Evolutionary conservation across 2,329 filamentous ascomycete genomes (phyloP), one percentile per base, ranked within the genome.

Genomic region (Laburnicola sp.): DNA sequence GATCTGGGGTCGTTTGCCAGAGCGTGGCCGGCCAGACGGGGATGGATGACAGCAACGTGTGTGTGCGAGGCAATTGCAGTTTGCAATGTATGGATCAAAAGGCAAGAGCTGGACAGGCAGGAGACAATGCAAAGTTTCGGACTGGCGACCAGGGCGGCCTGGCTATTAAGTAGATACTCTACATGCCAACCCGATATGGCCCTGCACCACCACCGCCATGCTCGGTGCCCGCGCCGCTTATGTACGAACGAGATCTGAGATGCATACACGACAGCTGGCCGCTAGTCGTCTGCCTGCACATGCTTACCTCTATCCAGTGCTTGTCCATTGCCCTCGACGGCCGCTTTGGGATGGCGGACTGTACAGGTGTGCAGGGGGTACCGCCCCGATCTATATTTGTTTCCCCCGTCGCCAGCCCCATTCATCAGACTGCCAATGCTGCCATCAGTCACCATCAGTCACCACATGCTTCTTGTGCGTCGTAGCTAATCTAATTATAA

Each of bases 1-100:
- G 25, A 32, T 34, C n/a, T 45, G 31, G 42, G 50, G 53, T 58
- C 61, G 58, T 59, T 62, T 62, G 59, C 51, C 50, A 11, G 8
- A 30, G 10, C 16, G 50, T 36, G 53, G 46, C 11, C 40, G 39
- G 21, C 46, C 44, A 9, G 40, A 6, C 16, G 10, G 50, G 41
- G 38, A 45, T 35, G 37, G 45, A 16, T 16, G 16, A 16, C 16
- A 16, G 16, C 16, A 16, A 16, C 16, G 16, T 16, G 16, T 16
- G 16, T 16, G 16, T 16, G 16, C 16, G 16, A 16, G 42, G 40
- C 49, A 31, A 34, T 22, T 16, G 43, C 32, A 30, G 43, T 26
- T 37, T 32, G 32, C 7, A 6, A 34, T 45, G 21, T 43, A 25
- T 28, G 31, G 5, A 27, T 30, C 6, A 23, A 25, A 23, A 22